phyloP scores from a whole-genome alignment of 495 filamentous ascomycete genomes.

The Cercophora samala region DNA sequence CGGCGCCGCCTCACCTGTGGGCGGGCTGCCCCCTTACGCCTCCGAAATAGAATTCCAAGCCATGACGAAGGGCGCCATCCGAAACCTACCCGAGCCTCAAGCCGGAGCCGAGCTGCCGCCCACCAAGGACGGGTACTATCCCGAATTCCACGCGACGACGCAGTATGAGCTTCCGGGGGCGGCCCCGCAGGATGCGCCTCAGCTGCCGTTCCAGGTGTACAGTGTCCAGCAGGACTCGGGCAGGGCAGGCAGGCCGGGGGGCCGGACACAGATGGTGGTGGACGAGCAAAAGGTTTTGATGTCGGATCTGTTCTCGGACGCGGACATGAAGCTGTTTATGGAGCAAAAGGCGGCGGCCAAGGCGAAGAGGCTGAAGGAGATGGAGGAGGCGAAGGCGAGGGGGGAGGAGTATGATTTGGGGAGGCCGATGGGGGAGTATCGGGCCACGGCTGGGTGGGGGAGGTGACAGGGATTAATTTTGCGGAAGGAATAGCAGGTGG shows the following conservation, averaged over 20 bases:
- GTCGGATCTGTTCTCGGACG: slow-evolving; percentile 25
- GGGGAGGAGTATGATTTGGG: slow-evolving; percentile 20
- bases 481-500: too few species aligned
- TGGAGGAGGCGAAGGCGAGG: slow-evolving; percentile 2
- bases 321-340: slow-evolving; percentile 23
- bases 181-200: slow-evolving; percentile 24
- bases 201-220: slow-evolving; percentile 27
- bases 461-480: background rate
- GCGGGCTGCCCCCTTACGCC: slow-evolving; percentile 34
- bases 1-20: slow-evolving; percentile 17
- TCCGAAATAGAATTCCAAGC: slow-evolving; percentile 29
- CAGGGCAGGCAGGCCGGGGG: background rate
- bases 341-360: slow-evolving; percentile 25
- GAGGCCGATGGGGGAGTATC: slow-evolving; percentile 4
- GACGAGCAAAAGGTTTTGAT: slow-evolving; percentile 37
- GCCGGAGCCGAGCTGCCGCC: slow-evolving; percentile 36
- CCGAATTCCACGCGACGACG: slow-evolving; percentile 20
- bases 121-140: slow-evolving; percentile 37
- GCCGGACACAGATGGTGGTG: slow-evolving; percentile 20
- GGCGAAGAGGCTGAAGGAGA: slow-evolving; percentile 11
- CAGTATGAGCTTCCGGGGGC: slow-evolving; percentile 35
- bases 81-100: slow-evolving; percentile 30
- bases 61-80: slow-evolving; percentile 35
- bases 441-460: background rate
- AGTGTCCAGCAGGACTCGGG: slow-evolving; percentile 4